Conservation (phyloP, 2,329 filamentous ascomycete genomes). For the Colletotrichum euphorbiae region DNA sequence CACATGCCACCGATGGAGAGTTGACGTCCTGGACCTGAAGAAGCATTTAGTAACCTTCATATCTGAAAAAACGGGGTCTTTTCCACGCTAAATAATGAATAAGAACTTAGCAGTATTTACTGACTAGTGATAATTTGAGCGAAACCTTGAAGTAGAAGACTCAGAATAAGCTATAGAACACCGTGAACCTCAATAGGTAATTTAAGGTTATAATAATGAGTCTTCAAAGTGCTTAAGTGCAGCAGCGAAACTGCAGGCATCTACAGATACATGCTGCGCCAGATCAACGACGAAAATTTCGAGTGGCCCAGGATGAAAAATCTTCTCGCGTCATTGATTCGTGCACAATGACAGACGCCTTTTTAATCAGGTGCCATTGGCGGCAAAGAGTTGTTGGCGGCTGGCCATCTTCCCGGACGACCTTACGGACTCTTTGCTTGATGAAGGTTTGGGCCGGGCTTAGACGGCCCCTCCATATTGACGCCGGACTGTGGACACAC, state of each 20-base stretch:
- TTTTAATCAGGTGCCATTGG: not conserved
- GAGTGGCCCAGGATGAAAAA: not conserved
- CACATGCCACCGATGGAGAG: slow-evolving; percentile 24
- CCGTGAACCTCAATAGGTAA: too few relatives aligned
- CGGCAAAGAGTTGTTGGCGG: not conserved
- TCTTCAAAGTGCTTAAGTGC: too few relatives aligned
- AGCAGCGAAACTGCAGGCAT: too few relatives aligned
- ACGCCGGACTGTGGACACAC: slow-evolving; percentile 1
- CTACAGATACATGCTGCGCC: not conserved
- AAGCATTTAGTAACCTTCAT: too few relatives aligned
- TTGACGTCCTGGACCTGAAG: not conserved
- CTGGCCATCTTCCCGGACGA: not conserved
- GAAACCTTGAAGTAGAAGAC: too few relatives aligned
- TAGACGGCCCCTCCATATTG: slow-evolving; percentile 26
- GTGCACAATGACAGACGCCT: not conserved
- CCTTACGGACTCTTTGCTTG: slow-evolving; percentile 8
- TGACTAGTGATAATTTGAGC: too few relatives aligned
- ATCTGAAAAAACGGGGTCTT: too few relatives aligned
- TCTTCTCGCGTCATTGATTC: slow-evolving; percentile 19
- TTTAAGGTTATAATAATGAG: too few relatives aligned
- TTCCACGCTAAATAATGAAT: too few relatives aligned
- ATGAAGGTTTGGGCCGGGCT: slow-evolving; percentile 31
- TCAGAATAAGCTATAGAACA: too few relatives aligned
- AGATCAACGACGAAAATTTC: not conserved
- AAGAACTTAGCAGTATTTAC: too few relatives aligned